These are phyloP conservation scores for Penicillium sp. DNA, from an alignment of 2,329 filamentous ascomycete species.

Conservation along the genomic window DNA sequence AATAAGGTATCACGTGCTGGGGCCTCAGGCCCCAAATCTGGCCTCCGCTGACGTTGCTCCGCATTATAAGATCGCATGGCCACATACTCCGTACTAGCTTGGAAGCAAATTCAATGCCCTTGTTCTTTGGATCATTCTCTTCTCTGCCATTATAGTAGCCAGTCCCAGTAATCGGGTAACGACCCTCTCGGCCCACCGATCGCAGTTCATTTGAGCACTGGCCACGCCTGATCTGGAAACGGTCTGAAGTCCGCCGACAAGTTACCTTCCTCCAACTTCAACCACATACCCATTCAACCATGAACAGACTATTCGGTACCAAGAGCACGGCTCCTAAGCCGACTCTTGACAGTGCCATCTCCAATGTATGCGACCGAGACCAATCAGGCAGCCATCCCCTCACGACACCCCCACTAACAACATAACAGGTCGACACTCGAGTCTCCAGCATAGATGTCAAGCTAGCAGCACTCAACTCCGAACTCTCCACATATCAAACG, in stretches of 20 bases:
- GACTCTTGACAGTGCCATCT: slow-evolving; percentile 78
- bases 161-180: slow-evolving; percentile 9
- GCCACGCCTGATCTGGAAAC: slow-evolving; percentile 8
- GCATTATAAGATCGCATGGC: not conserved
- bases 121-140: not conserved
- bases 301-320: slow-evolving; percentile 95
- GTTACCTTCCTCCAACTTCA: not conserved
- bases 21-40: slow-evolving; percentile 5
- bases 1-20: slow-evolving; percentile 3
- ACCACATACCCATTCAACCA: slow-evolving; percentile 40
- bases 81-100: not conserved
- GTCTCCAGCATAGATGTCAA: slow-evolving; percentile 91
- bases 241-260: slow-evolving; percentile 3
- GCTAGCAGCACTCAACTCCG: slow-evolving; percentile 85
- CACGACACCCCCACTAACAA: slow-evolving; percentile 11
- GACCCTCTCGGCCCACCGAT: slow-evolving; percentile 4
- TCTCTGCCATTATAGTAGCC: not conserved
- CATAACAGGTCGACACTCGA: slow-evolving; percentile 68
- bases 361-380: slow-evolving; percentile 60
- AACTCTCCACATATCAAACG: slow-evolving; percentile 83
- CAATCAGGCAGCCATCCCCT: not conserved
- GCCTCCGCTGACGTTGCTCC: slow-evolving; percentile 1
- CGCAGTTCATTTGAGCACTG: slow-evolving; percentile 7
- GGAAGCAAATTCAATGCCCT: not conserved
- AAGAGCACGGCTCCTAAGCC: slow-evolving; percentile 88